Percentiles rank a stretch among this genome's conserved stretches.
Evolutionary conservation across 345 rosid genomes (phyloP).

Genomic region (Rhodamnia rubescens): DNA sequence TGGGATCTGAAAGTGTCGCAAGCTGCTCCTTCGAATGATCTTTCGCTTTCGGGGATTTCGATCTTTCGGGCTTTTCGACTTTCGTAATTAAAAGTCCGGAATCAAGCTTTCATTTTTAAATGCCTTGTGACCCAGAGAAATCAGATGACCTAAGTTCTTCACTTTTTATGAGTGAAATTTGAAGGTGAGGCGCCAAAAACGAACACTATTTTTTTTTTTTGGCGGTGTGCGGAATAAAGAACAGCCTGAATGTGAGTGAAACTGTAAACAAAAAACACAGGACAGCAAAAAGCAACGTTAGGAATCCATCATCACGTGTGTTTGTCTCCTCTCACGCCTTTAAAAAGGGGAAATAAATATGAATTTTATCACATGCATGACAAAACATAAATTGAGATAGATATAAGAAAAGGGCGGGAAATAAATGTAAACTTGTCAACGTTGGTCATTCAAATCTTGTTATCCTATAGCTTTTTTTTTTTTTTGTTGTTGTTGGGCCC

Average conservation of each 20-base stretch:
- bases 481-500: rapidly evolving
- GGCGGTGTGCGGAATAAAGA: background rate
- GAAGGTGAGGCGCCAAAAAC: background rate
- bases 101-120: background rate
- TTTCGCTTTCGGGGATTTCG: background rate
- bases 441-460: background rate
- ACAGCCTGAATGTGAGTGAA: background rate
- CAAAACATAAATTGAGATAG: background rate
- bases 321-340: background rate
- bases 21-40: rapidly evolving
- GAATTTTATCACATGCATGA: background rate
- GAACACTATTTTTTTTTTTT: background rate
- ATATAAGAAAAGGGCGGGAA: too few species aligned
- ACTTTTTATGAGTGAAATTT: background rate
- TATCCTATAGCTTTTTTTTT: background rate
- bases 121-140: background rate
- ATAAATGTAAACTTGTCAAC: background rate
- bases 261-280: background rate
- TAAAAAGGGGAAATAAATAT: background rate
- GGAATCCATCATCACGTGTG: background rate
- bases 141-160: background rate
- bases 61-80: background rate
- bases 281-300: background rate
- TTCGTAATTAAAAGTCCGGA: background rate
- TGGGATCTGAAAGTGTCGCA: background rate